Conservation (phyloP, 2,329 filamentous ascomycete genomes). For the Escovopsis weberi region DNA sequence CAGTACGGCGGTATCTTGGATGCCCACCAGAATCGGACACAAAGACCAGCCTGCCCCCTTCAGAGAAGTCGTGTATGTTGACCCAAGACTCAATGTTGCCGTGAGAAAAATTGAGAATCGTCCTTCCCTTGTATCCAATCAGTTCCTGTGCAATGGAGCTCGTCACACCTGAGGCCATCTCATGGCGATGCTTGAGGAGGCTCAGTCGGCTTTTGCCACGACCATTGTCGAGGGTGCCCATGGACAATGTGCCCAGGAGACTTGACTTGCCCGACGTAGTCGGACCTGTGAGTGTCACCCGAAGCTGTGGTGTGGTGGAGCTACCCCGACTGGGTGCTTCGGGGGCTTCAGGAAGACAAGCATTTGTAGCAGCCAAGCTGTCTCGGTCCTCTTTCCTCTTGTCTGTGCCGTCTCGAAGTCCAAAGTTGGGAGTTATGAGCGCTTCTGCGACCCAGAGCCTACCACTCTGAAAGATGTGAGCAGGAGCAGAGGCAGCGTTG, state of each 20-base stretch:
- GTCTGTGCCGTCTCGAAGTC: slow-evolving; percentile 14
- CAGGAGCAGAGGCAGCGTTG: slow-evolving; percentile 10
- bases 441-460: slow-evolving; percentile 83
- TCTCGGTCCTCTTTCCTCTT: not conserved
- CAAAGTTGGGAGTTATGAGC: slow-evolving; percentile 61
- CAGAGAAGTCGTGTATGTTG: slow-evolving; percentile 73
- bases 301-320: slow-evolving; percentile 57
- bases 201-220: slow-evolving; percentile 79
- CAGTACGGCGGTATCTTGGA: slow-evolving; percentile 77
- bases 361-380: not conserved
- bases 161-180: slow-evolving; percentile 81
- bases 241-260: slow-evolving; percentile 74
- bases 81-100: slow-evolving; percentile 85
- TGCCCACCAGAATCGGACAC: slow-evolving; percentile 87
- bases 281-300: slow-evolving; percentile 75
- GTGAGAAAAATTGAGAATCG: slow-evolving; percentile 70
- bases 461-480: slow-evolving; percentile 20
- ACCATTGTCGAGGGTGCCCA: slow-evolving; percentile 80
- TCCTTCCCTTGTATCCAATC: slow-evolving; percentile 56
- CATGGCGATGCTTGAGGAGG: slow-evolving; percentile 82
- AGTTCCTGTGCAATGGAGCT: slow-evolving; percentile 92
- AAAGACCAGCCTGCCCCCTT: slow-evolving; percentile 65
- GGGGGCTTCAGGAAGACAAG: slow-evolving; percentile 5
- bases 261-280: slow-evolving; percentile 90
- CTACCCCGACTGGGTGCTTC: slow-evolving; percentile 25